Evolutionary conservation across 176 grass and related monocot species (phyloP).

Genomic region (Ensete ventricosum): DNA sequence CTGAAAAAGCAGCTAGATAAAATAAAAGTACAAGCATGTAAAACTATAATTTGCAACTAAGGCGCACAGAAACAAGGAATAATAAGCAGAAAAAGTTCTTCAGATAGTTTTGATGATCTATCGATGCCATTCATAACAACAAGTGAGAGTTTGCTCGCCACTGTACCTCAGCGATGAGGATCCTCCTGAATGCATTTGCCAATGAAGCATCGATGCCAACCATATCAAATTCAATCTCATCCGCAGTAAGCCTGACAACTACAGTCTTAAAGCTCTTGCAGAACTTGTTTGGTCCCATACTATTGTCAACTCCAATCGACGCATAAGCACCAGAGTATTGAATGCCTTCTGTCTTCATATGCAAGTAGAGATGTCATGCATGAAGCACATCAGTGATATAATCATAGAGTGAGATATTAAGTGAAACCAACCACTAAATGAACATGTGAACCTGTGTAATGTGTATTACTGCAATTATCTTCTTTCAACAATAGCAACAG

Average conservation of each 20-base stretch:
- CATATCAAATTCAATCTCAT: slow-evolving; percentile 97
- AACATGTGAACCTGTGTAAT: no score
- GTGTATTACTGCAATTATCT: neutral
- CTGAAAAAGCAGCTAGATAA: no score
- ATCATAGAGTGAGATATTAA: neutral
- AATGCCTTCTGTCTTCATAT: slow-evolving; percentile 59
- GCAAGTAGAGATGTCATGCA: neutral
- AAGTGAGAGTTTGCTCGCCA: neutral
- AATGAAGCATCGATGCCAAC: slow-evolving; percentile 81
- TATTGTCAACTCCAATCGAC: slow-evolving; percentile 58
- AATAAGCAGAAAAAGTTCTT: no score
- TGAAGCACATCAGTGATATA: neutral
- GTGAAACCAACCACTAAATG: neutral
- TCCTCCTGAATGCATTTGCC: slow-evolving; percentile 78
- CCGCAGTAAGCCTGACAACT: slow-evolving; percentile 56
- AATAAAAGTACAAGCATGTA: no score
- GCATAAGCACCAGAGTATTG: slow-evolving; percentile 63
- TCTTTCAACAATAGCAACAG: neutral
- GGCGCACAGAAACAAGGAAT: no score
- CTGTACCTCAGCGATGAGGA: slow-evolving; percentile 78
- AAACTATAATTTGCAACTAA: no score
- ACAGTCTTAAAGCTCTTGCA: slow-evolving; percentile 51
- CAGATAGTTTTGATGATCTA: neutral
- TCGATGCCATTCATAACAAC: neutral
- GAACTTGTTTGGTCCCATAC: slow-evolving; percentile 40